These are phyloP conservation scores for Voacanga thouarsii DNA, from an alignment of 257 asterid genomes.

Conservation along the genomic window DNA sequence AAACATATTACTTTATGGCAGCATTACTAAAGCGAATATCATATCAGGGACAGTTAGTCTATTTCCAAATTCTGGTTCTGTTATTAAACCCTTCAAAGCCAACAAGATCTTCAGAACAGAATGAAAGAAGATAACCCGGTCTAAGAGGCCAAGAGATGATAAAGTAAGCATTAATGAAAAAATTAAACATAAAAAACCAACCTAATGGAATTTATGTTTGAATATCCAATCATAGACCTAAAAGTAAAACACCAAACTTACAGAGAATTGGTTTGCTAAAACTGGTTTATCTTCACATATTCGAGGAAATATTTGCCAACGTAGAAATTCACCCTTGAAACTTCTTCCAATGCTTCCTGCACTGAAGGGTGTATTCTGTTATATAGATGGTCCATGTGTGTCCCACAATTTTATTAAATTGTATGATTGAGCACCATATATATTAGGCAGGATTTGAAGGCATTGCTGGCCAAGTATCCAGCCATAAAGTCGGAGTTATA, in stretches of 20 bases:
- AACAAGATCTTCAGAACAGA: background rate
- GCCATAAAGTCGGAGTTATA: background rate
- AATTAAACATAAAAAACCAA: background rate
- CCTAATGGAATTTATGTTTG: background rate
- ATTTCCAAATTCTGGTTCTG: background rate
- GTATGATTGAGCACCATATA: background rate
- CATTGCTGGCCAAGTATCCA: background rate
- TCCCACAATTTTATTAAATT: background rate
- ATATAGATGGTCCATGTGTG: constrained; percentile 9
- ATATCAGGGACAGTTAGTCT: background rate
- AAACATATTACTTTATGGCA: background rate
- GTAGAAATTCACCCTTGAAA: constrained; percentile 85
- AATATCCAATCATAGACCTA: background rate
- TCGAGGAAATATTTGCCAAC: constrained; percentile 92
- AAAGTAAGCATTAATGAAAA: background rate
- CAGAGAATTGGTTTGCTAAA: constrained; percentile 89
- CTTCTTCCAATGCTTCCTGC: constrained; percentile 99
- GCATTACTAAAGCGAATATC: background rate
- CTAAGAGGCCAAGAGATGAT: background rate
- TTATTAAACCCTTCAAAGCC: background rate
- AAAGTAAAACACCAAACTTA: constrained; percentile 38
- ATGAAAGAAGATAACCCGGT: background rate
- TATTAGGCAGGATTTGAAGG: background rate
- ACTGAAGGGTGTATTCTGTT: constrained; percentile 45
- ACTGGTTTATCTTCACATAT: constrained; percentile 87